Percentiles rank a stretch among this genome's conserved stretches.
phyloP scores from a whole-genome alignment of 306 rosid genomes.

The Quillaja saponaria region DNA sequence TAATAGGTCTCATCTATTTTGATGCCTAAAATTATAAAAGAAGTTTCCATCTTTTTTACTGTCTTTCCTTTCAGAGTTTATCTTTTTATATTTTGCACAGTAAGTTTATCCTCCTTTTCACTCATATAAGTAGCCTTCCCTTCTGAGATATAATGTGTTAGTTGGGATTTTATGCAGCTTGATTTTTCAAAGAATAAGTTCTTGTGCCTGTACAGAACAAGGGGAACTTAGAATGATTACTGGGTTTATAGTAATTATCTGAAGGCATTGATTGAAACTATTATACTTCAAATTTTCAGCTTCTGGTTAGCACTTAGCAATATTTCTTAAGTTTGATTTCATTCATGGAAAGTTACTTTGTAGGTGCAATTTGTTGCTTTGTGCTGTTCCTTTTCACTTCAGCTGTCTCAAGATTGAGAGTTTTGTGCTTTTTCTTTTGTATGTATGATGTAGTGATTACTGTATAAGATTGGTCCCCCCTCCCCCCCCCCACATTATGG shows the following conservation, averaged over 20 bases:
- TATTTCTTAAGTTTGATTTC: background rate
- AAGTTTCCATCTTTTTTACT: slow-evolving; percentile 14
- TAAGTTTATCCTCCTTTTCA: slow-evolving; percentile 24
- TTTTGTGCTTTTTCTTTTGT: background rate
- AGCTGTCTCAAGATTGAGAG: too few relatives aligned
- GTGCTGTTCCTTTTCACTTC: slow-evolving; percentile 8
- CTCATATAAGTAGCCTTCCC: slow-evolving; percentile 38
- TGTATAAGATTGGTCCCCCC: slow-evolving; percentile 36
- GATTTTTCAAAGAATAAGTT: slow-evolving; percentile 31
- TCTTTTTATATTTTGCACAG: slow-evolving; percentile 28
- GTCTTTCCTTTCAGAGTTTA: slow-evolving; percentile 20
- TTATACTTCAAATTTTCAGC: slow-evolving; percentile 12
- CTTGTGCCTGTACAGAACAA: slow-evolving; percentile 58
- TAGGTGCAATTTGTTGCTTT: slow-evolving; percentile 10
- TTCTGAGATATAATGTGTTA: slow-evolving; percentile 44
- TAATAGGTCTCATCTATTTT: slow-evolving; percentile 58
- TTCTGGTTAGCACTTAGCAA: slow-evolving; percentile 9
- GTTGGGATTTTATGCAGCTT: slow-evolving; percentile 44
- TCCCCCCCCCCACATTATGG: slow-evolving; percentile 35
- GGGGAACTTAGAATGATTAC: slow-evolving; percentile 15
- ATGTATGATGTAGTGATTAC: slow-evolving; percentile 34
- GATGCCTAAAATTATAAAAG: slow-evolving; percentile 26
- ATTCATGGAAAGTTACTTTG: slow-evolving; percentile 23
- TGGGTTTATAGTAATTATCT: slow-evolving; percentile 10
- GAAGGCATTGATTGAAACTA: slow-evolving; percentile 6